Percentiles rank a stretch among this genome's conserved stretches.
phyloP scores from a whole-genome alignment of 345 rosid genomes.

The Eucalyptus virginea region DNA sequence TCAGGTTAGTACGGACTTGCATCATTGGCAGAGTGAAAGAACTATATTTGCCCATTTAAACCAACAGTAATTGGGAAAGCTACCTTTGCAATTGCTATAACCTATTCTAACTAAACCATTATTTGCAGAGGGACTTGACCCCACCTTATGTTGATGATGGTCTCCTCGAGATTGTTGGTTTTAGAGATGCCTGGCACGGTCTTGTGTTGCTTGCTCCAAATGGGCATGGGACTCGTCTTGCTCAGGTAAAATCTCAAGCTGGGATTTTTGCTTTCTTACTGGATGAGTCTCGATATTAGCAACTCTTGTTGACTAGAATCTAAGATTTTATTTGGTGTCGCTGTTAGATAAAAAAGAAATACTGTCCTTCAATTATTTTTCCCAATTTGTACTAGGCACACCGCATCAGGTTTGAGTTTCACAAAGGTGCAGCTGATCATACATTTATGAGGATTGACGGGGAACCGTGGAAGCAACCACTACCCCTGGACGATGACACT shows the following conservation, averaged over 20 bases:
- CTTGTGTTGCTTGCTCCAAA: conserved; percentile 70
- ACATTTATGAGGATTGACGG: conserved; percentile 89
- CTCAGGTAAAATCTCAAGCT: conserved; percentile 41
- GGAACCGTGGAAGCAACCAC: conserved; percentile 89
- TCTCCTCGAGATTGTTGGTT: conserved; percentile 75
- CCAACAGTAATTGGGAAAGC: neutral
- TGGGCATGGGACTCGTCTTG: conserved; percentile 88
- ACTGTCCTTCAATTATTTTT: neutral
- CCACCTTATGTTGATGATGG: conserved; percentile 88
- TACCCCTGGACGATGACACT: conserved; percentile 59
- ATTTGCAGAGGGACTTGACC: conserved; percentile 58
- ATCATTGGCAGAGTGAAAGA: neutral
- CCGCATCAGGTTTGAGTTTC: conserved; percentile 65
- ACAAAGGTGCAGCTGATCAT: conserved; percentile 57
- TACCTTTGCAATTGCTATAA: neutral
- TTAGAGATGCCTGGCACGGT: conserved; percentile 97
- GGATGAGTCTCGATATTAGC: neutral
- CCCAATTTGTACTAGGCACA: conserved; percentile 33
- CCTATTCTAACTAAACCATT: neutral
- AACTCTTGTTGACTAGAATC: neutral
- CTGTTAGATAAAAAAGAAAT: neutral
- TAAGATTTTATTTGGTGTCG: neutral
- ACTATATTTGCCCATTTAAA: neutral
- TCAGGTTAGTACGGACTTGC: conserved; percentile 23
- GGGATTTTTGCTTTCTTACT: neutral